A percentile compares a stretch with the other conserved stretches of the same genome.
Evolutionary conservation across 2,329 filamentous ascomycete species (phyloP).

Genomic region (Xylaria sp.): DNA sequence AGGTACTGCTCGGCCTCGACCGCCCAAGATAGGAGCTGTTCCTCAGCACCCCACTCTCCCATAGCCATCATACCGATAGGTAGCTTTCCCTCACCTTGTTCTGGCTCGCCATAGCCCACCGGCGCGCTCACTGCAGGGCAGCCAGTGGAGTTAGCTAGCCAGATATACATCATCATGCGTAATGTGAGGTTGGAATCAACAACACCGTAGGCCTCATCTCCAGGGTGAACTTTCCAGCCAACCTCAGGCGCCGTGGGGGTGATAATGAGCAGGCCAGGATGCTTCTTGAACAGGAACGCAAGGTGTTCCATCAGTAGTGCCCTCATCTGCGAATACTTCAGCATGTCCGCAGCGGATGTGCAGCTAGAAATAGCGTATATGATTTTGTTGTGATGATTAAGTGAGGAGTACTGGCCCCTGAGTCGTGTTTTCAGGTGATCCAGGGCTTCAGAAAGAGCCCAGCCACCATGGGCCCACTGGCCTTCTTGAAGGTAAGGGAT

Average conservation of each 20-base stretch:
- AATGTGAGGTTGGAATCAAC: conserved; percentile 75
- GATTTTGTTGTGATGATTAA: conserved; percentile 72
- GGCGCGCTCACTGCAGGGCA: conserved; percentile 77
- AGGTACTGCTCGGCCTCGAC: conserved; percentile 62
- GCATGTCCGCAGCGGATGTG: conserved; percentile 71
- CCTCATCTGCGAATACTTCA: conserved; percentile 76
- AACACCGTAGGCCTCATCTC: conserved; percentile 72
- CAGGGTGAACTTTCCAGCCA: conserved; percentile 70
- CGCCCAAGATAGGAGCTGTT: conserved; percentile 66
- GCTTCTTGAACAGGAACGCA: conserved; percentile 58
- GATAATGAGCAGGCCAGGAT: conserved; percentile 79
- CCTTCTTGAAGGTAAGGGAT: conserved; percentile 73
- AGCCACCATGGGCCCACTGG: conserved; percentile 77
- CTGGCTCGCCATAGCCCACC: conserved; percentile 70
- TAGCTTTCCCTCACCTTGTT: conserved; percentile 62
- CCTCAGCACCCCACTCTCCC: conserved; percentile 71
- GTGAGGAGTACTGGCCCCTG: conserved; percentile 54
- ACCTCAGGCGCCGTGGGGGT: conserved; percentile 77
- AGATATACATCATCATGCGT: conserved; percentile 84
- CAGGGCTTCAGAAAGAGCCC: conserved; percentile 76
- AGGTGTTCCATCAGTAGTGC: conserved; percentile 63
- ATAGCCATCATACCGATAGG: conserved; percentile 68
- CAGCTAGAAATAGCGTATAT: conserved; percentile 69
- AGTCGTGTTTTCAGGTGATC: conserved; percentile 51
- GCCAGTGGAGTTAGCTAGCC: conserved; percentile 82